Conservation (phyloP, 331 rosid species). For the Stylosanthes scabra region DNA sequence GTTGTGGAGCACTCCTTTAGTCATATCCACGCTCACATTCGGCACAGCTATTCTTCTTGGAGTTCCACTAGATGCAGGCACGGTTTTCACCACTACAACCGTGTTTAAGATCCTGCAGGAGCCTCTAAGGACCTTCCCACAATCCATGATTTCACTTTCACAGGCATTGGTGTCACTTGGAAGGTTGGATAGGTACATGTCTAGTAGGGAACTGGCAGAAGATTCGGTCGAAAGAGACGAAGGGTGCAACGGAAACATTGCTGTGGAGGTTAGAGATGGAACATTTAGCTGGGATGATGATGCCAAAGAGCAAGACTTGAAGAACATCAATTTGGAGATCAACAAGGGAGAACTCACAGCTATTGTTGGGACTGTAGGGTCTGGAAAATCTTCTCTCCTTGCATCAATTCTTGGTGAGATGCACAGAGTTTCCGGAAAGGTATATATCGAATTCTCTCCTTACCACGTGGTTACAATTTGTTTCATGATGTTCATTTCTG, state of each 20-base stretch:
- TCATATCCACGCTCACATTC: constrained; percentile 77
- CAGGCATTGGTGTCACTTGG: constrained; percentile 88
- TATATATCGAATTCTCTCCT: constrained; percentile 39
- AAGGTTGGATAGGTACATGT: constrained; percentile 83
- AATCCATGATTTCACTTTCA: constrained; percentile 83
- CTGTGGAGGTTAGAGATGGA: constrained; percentile 72
- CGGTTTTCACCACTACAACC: constrained; percentile 85
- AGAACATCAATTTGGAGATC: constrained; percentile 63
- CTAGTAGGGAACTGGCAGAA: constrained; percentile 63
- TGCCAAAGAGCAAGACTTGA: constrained; percentile 55
- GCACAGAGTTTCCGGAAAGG: constrained; percentile 85
- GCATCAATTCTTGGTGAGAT: constrained; percentile 92
- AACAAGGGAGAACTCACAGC: constrained; percentile 78
- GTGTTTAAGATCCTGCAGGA: constrained; percentile 83
- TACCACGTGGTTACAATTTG: neutral
- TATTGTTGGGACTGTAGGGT: constrained; percentile 89
- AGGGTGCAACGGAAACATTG: constrained; percentile 51
- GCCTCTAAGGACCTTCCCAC: constrained; percentile 84
- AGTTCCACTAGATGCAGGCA: constrained; percentile 75
- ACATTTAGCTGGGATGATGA: constrained; percentile 90
- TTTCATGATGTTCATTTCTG: constrained; percentile 14
- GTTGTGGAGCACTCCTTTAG: constrained; percentile 77
- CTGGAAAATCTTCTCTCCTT: constrained; percentile 88
- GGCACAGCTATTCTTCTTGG: constrained; percentile 70
- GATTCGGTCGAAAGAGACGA: constrained; percentile 65